A percentile compares a stretch with the other conserved stretches of the same genome.
These are phyloP conservation scores for Hanseniaspora occidentalis DNA, from an alignment of 805 yeast genomes.

Conservation along the genomic window DNA sequence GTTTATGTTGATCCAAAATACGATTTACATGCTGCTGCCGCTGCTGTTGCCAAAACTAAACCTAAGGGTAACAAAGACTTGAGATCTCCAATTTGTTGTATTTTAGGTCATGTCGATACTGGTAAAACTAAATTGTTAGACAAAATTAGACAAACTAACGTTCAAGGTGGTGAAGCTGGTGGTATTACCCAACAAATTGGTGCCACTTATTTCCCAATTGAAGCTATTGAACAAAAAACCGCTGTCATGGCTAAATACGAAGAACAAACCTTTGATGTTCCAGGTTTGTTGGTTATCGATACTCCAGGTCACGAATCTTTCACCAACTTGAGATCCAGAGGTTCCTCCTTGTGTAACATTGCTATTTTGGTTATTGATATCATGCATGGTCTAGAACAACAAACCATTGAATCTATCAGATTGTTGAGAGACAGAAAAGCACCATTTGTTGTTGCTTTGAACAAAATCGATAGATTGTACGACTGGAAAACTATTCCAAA, in stretches of 20 bases:
- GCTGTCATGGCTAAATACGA: constrained; percentile 81
- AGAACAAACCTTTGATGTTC: constrained; percentile 81
- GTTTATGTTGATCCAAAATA: constrained; percentile 3
- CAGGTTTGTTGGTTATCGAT: constrained; percentile 92
- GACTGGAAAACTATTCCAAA: constrained; percentile 89
- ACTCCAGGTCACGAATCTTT: constrained; percentile 99
- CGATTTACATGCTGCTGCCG: constrained; percentile 13
- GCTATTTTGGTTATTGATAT: constrained; percentile 97
- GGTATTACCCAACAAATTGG: constrained; percentile 99
- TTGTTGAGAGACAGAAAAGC: constrained; percentile 93
- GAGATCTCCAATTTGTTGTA: constrained; percentile 98
- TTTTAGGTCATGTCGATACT: constrained; percentile 98
- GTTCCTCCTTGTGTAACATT: constrained; percentile 97
- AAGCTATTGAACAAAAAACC: constrained; percentile 82
- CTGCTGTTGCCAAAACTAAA: constrained; percentile 25
- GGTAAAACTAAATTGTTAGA: constrained; percentile 97
- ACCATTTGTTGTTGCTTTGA: constrained; percentile 92
- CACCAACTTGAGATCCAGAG: constrained; percentile 94
- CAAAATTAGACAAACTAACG: constrained; percentile 96
- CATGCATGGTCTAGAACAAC: constrained; percentile 98
- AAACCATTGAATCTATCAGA: constrained; percentile 87
- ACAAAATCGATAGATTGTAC: constrained; percentile 93
- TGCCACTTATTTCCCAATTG: constrained; percentile 98
- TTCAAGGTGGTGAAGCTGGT: constrained; percentile 99
- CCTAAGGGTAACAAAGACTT: constrained; percentile 38